These are phyloP conservation scores for Zalaria sp. DNA, from an alignment of 2,329 filamentous ascomycete genomes.

Conservation along the genomic window DNA sequence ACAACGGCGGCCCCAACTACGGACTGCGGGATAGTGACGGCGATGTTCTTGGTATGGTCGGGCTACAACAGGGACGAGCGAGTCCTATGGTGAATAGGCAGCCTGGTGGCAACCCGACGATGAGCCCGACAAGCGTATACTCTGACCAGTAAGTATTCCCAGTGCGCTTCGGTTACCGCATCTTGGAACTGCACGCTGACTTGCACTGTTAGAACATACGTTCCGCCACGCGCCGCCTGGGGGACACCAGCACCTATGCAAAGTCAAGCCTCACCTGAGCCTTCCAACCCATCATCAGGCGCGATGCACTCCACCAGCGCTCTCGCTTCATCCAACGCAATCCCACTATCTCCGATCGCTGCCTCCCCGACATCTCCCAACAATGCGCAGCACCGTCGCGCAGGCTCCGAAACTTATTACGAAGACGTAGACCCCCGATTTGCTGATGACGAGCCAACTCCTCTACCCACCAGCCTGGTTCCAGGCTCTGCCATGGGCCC, in stretches of 20 bases:
- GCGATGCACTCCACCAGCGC: constrained; percentile 8
- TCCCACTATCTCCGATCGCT: constrained; percentile 13
- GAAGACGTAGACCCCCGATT: constrained; percentile 91
- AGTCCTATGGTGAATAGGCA: constrained; percentile 50
- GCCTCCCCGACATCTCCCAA: constrained; percentile 10
- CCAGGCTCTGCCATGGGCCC: constrained; percentile 8
- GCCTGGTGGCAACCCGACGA: constrained; percentile 46
- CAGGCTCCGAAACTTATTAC: constrained; percentile 52
- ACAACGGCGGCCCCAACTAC: constrained; percentile 14
- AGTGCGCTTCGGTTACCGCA: background rate
- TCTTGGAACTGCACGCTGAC: background rate
- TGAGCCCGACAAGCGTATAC: constrained; percentile 59
- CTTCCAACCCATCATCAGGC: constrained; percentile 6
- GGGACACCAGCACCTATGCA: constrained; percentile 8
- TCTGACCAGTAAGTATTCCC: constrained; percentile 50
- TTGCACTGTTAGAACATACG: constrained; percentile 20
- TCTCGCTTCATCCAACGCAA: background rate
- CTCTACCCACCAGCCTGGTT: constrained; percentile 4
- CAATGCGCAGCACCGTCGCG: constrained; percentile 13
- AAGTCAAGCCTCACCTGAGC: constrained; percentile 5
- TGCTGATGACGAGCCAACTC: constrained; percentile 32
- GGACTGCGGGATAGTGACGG: constrained; percentile 48
- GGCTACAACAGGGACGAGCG: constrained; percentile 44
- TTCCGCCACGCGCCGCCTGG: constrained; percentile 34
- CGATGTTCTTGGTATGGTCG: constrained; percentile 61